Evolutionary conservation across 495 filamentous ascomycete genomes (phyloP), one percentile per base, ranked within the genome.

Genomic region (Ramalina peruviana): DNA sequence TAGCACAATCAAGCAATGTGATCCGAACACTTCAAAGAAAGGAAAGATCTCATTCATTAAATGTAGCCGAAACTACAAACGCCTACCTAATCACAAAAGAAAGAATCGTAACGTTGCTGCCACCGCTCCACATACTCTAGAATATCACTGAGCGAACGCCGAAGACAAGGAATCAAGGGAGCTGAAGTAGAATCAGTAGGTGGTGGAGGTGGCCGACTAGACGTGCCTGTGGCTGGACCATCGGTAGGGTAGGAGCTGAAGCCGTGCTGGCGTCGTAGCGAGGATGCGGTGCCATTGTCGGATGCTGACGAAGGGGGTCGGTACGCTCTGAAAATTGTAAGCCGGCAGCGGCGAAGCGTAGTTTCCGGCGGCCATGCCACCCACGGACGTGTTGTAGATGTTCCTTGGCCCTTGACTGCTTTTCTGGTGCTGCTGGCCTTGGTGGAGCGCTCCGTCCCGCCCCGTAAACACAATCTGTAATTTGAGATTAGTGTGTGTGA

Each of bases 291-390:
- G 65, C 66, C 64, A 61, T 69, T 40, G 59, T 59, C 49, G 71
- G 77, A 58, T 82, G 80, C 64, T 77, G 82, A 50, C 67, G 67
- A 52, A 69, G 67, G 39, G 58, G 54, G 55, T 78, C 20, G 88
- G 84, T 46, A 87, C 85, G 59, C 72, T 75, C 27, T 79, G 85
- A 66, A 92, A 94, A 33, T 86, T 83, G 68, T 96, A 95, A 12
- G 86, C 85, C 58, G 88, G 83, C 43, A 85, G 74, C 25, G 83
- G 79, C 46, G 80, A 78, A 50, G 76, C 66, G 69, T 93, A 94
- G 52, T 62, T 75, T 50, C 72, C 69, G 46, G 76, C 70, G 46
- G 65, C 71, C 60, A 68, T 68, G 30, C 65, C 68, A 38, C 69
- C 65, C 43, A 68, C 68, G 44, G 71, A 57, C 25, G 66, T 72